phyloP scores from a whole-genome alignment of 1,284 basidiomycete genomes.

The Sporisorium exsertum region DNA sequence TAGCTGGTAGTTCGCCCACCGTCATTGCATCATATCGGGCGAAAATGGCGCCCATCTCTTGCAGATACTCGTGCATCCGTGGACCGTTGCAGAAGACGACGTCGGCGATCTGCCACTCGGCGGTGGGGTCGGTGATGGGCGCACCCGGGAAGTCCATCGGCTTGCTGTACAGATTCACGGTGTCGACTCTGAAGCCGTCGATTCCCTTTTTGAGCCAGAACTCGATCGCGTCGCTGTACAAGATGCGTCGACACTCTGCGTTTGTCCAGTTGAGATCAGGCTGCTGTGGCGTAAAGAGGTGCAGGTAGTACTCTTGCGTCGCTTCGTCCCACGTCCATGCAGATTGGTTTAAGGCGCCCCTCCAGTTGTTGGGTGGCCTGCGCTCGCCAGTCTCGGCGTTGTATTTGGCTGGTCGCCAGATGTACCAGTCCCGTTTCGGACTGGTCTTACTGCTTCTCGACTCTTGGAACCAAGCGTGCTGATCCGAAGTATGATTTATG shows the following conservation, averaged over 20 bases:
- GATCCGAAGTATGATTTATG: slow-evolving; percentile 80
- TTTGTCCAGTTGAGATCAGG: slow-evolving; percentile 85
- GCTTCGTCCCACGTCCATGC: slow-evolving; percentile 80
- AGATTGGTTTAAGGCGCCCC: slow-evolving; percentile 78
- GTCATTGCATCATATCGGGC: slow-evolving; percentile 73
- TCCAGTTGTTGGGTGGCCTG: slow-evolving; percentile 78
- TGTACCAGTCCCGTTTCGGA: slow-evolving; percentile 80
- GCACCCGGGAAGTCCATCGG: slow-evolving; percentile 64
- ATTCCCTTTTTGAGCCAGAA: slow-evolving; percentile 83
- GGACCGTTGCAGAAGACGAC: slow-evolving; percentile 61
- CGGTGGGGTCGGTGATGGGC: slow-evolving; percentile 71
- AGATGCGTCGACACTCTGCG: slow-evolving; percentile 72
- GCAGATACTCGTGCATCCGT: slow-evolving; percentile 76
- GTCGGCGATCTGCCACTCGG: slow-evolving; percentile 75
- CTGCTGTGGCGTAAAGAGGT: slow-evolving; percentile 78
- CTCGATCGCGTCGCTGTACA: slow-evolving; percentile 75
- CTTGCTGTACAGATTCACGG: slow-evolving; percentile 61
- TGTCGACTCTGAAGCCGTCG: slow-evolving; percentile 75
- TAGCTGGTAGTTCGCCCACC: slow-evolving; percentile 75
- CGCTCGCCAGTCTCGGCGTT: slow-evolving; percentile 70
- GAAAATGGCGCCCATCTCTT: slow-evolving; percentile 74
- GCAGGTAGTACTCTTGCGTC: slow-evolving; percentile 80
- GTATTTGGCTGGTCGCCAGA: slow-evolving; percentile 78
- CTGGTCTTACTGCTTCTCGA: slow-evolving; percentile 75
- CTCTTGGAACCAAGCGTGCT: slow-evolving; percentile 77